A percentile compares a stretch with the other conserved stretches of the same genome.
Conservation (phyloP, 2,329 filamentous ascomycete species). For the Aspergillus pseudoterreus region DNA sequence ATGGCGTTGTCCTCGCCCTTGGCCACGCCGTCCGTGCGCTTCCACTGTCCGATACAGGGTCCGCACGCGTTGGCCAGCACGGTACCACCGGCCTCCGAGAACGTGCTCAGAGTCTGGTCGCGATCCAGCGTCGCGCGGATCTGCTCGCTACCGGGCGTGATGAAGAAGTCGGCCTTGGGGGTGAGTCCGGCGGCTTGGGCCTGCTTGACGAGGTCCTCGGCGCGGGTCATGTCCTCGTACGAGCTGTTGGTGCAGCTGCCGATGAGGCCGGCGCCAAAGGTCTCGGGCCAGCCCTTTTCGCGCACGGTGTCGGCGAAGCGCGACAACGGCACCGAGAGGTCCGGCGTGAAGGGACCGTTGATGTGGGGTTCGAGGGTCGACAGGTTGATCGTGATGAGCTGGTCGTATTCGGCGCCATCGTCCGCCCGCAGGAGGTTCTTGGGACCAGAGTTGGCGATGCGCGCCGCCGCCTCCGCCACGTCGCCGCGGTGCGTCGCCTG, state of each 20-base stretch:
- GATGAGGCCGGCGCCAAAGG: slow-evolving; percentile 88
- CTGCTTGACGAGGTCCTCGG: slow-evolving; percentile 88
- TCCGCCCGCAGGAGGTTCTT: slow-evolving; percentile 72
- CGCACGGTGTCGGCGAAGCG: slow-evolving; percentile 81
- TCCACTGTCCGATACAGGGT: slow-evolving; percentile 93
- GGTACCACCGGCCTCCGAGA: slow-evolving; percentile 79
- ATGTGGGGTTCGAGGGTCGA: slow-evolving; percentile 90
- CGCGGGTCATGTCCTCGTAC: slow-evolving; percentile 97
- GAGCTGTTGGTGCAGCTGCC: slow-evolving; percentile 99
- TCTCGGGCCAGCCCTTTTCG: slow-evolving; percentile 84
- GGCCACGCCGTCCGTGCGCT: slow-evolving; percentile 75
- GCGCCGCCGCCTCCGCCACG: slow-evolving; percentile 64
- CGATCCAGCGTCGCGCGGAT: slow-evolving; percentile 91
- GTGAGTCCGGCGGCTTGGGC: slow-evolving; percentile 84
- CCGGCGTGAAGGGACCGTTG: slow-evolving; percentile 95
- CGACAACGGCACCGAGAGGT: slow-evolving; percentile 88
- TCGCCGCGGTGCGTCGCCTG: slow-evolving; percentile 72
- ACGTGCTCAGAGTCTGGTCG: slow-evolving; percentile 80
- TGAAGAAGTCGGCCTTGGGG: slow-evolving; percentile 87
- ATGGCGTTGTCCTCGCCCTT: slow-evolving; percentile 93
- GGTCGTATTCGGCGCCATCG: slow-evolving; percentile 78
- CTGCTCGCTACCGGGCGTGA: slow-evolving; percentile 94
- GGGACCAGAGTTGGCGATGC: slow-evolving; percentile 57
- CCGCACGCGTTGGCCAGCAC: slow-evolving; percentile 94
- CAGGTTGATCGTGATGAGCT: slow-evolving; percentile 85